Base-by-base conservation (phyloP, 306 rosid genomes). In the Mimosa pudica region DNA sequence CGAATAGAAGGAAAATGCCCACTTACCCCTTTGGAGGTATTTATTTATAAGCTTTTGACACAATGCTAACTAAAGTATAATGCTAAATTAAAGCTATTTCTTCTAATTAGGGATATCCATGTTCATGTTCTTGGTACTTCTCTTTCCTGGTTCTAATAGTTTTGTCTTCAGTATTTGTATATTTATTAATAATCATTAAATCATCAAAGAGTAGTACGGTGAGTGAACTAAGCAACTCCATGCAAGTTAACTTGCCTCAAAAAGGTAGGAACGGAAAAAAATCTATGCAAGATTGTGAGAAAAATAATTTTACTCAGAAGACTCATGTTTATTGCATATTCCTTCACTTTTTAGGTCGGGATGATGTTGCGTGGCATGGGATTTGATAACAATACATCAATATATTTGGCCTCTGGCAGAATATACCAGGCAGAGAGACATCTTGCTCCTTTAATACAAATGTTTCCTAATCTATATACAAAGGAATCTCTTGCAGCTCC, bases 281-380 rank as follows among this genome's bases (percentile, higher is more conserved):
- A 8, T 18, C 30, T 18, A 57, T 8, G 12, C 63, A 57, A 48
- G 61, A 32, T 46, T 47, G 61, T 49, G 18, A 71, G 62, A 32
- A 54, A 33, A 47, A 2, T 33, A 46, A 8, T 35, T 38, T 67
- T 72, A 47, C 49, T 4, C 70, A 16, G 49, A 79, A 75, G 81
- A 54, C 81, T 77, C 38, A 70, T 78, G 35, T 71, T 81, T 79
- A 69, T 70, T 85, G 82, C 54, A n/a, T 71, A 62, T 83, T 83
- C 74, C 60, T 82, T 71, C 77, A 86, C 74, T 62, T 57, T 63
- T 79, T 86, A 96, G 99, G 99, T 93, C 61, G 99, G 98, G 44
- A 84, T 93, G 94, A 88, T 96, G 92, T 89, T 96, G 45, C 93
- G 94, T 11, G 99, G 96, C 81, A 90, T 96, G 97, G 99, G 98